Conservation (phyloP, 169 alveolate genomes). For the Cryptosporidium meleagridis region DNA sequence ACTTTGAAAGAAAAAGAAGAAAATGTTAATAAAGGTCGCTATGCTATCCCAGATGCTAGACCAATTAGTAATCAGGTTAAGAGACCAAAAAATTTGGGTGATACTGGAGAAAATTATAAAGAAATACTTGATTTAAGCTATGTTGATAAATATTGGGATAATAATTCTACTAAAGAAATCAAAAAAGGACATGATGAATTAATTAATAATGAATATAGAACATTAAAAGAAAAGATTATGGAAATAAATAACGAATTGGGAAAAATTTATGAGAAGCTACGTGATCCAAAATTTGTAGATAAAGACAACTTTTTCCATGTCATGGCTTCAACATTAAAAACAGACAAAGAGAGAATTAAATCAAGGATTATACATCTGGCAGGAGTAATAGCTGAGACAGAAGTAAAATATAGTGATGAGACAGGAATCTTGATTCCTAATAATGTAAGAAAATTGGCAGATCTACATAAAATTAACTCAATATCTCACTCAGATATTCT, state of each 20-base stretch:
- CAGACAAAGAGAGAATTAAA: constrained; percentile 17
- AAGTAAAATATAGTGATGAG: constrained; percentile 19
- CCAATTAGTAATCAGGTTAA: constrained; percentile 1
- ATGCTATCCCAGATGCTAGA: constrained; percentile 17
- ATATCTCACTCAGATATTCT: constrained; percentile 45
- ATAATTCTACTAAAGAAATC: neutral
- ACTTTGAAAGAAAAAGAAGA: neutral
- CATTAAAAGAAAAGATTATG: constrained; percentile 13
- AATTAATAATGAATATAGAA: constrained; percentile 5
- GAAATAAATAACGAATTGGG: neutral
- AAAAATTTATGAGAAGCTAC: neutral
- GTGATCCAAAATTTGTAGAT: neutral
- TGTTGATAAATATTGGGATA: constrained; percentile 30
- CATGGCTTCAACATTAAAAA: neutral
- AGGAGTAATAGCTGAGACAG: constrained; percentile 52
- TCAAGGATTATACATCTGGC: constrained; percentile 36
- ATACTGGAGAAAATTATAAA: neutral
- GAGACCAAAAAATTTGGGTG: constrained; percentile 8
- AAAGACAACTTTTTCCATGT: neutral
- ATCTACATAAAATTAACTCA: constrained; percentile 25
- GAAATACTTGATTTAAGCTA: constrained; percentile 7
- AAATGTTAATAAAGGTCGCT: neutral
- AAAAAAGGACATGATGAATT: neutral
- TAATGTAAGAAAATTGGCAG: constrained; percentile 45
- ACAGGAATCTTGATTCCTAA: constrained; percentile 31